Percentiles rank a stretch among this genome's conserved stretches.
phyloP scores from a whole-genome alignment of 1,284 basidiomycete species.

The Sanguinoderma infundibulare region DNA sequence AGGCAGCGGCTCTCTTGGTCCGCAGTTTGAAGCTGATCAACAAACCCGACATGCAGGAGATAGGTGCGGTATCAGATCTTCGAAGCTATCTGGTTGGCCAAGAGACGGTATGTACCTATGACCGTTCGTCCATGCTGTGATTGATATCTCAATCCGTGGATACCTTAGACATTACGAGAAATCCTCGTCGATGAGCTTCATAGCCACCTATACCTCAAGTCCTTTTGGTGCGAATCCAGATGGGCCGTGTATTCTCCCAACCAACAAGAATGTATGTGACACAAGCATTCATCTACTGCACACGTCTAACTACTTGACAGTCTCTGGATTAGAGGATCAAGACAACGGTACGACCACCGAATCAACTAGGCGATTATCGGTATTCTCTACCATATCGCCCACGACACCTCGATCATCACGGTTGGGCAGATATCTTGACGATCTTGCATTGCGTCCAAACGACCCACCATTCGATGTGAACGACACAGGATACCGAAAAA shows the following conservation, averaged over 20 bases:
- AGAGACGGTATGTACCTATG: slow-evolving; percentile 69
- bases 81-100: slow-evolving; percentile 87
- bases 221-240: slow-evolving; percentile 92
- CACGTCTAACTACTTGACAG: slow-evolving; percentile 36
- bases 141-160: neutral
- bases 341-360: slow-evolving; percentile 40
- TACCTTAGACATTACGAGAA: slow-evolving; percentile 80
- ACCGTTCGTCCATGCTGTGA: neutral
- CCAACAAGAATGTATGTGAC: slow-evolving; percentile 73
- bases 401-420: slow-evolving; percentile 43
- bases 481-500: slow-evolving; percentile 50
- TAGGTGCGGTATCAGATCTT: slow-evolving; percentile 92
- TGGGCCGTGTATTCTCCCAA: slow-evolving; percentile 88
- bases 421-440: slow-evolving; percentile 69
- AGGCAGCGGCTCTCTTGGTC: slow-evolving; percentile 89
- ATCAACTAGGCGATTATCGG: slow-evolving; percentile 9
- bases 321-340: slow-evolving; percentile 63
- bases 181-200: slow-evolving; percentile 97
- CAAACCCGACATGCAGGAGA: slow-evolving; percentile 91
- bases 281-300: neutral
- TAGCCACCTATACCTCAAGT: slow-evolving; percentile 97
- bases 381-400: slow-evolving; percentile 41
- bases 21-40: slow-evolving; percentile 91
- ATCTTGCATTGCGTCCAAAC: slow-evolving; percentile 77
- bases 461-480: slow-evolving; percentile 79